phyloP scores from a whole-genome alignment of 345 rosid species.

The Reutealis trisperma region DNA sequence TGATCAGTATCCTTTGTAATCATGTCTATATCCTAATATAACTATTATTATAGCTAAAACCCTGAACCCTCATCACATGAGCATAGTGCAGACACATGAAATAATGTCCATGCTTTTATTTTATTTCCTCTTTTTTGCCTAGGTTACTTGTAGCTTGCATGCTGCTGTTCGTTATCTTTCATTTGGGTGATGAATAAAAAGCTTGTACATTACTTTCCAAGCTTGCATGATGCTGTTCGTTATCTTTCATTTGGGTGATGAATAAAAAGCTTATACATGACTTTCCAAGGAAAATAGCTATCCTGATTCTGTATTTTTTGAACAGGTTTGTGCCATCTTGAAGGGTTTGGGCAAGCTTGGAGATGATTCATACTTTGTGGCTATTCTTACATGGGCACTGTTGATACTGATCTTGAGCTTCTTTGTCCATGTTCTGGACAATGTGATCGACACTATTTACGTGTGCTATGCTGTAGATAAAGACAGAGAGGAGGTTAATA shows the following conservation, averaged over 20 bases:
- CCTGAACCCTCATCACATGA: no score
- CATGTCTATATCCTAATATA: no score
- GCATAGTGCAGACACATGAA: no score
- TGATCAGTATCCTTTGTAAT: no score
- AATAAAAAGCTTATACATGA: not conserved
- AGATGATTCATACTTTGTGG: slow-evolving; percentile 54
- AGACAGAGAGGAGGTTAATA: slow-evolving; percentile 85
- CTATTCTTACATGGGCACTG: slow-evolving; percentile 61
- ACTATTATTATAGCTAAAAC: no score
- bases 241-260: not conserved
- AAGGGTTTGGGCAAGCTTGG: slow-evolving; percentile 64
- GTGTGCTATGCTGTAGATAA: slow-evolving; percentile 79
- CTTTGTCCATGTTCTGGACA: slow-evolving; percentile 80
- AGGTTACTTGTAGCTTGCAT: not conserved
- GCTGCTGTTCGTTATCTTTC: not conserved
- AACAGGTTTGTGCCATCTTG: slow-evolving; percentile 71
- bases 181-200: not conserved
- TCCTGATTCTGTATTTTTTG: slow-evolving; percentile 1
- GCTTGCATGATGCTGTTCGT: not conserved
- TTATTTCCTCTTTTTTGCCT: not conserved
- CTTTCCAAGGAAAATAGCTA: not conserved
- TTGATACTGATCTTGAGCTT: slow-evolving; percentile 57
- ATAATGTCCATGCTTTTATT: not conserved
- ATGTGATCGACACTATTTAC: slow-evolving; percentile 80
- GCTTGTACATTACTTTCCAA: not conserved